Evolutionary conservation across 768 basidiomycete species (phyloP).

Genomic region (Amanita pseudoporphyria): DNA sequence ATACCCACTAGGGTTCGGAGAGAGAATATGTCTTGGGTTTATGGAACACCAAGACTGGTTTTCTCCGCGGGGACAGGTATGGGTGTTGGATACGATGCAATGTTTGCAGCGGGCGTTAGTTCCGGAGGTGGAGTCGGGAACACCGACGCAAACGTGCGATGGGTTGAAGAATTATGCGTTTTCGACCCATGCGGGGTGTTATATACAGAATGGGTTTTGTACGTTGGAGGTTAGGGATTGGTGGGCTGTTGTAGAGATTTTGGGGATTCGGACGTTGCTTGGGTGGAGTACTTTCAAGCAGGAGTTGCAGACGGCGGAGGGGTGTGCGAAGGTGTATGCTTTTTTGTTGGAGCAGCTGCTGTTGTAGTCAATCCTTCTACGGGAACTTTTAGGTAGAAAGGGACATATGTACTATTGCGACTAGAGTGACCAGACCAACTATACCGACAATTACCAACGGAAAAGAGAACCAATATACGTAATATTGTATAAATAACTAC

Average conservation of each 20-base stretch:
- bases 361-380: not conserved
- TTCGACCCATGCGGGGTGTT: conserved; percentile 32
- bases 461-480: not conserved
- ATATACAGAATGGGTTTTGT: conserved; percentile 32
- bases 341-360: conserved; percentile 1
- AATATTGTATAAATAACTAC: too few species aligned
- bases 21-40: conserved; percentile 31
- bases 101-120: conserved; percentile 36
- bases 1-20: conserved; percentile 34
- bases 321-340: conserved; percentile 21
- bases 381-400: not conserved
- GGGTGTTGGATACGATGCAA: conserved; percentile 37
- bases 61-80: conserved; percentile 24
- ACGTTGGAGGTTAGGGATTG: conserved; percentile 24
- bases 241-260: conserved; percentile 26
- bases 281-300: conserved; percentile 21
- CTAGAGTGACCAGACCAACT: not conserved
- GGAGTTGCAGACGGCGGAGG: conserved; percentile 18
- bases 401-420: not conserved
- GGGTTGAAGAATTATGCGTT: conserved; percentile 28
- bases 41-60: conserved; percentile 18
- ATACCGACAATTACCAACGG: not conserved
- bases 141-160: conserved; percentile 16
- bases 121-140: conserved; percentile 18
- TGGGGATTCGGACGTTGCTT: conserved; percentile 23